Evolutionary conservation across 176 grass and related monocot species (phyloP).

Genomic region (Metroxylon sagu): DNA sequence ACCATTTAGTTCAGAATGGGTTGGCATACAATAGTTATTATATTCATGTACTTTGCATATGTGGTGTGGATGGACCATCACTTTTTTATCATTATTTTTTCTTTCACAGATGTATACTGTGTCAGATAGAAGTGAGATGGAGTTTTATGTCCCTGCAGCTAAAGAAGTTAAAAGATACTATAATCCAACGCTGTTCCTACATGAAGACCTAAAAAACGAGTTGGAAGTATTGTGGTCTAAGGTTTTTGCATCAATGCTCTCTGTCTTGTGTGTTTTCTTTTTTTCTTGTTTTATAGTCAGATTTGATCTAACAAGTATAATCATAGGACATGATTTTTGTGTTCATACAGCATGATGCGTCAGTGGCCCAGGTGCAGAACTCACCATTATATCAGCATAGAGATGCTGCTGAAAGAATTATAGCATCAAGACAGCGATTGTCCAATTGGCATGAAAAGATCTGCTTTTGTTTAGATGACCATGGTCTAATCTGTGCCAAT

Average conservation of each 20-base stretch:
- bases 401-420: slow-evolving; percentile 54
- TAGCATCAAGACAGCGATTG: slow-evolving; percentile 48
- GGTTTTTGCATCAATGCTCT: slow-evolving; percentile 20
- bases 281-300: background rate
- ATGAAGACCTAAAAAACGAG: slow-evolving; percentile 51
- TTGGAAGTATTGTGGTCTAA: slow-evolving; percentile 30
- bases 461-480: slow-evolving; percentile 60
- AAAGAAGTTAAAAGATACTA: slow-evolving; percentile 70
- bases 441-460: slow-evolving; percentile 51
- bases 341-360: slow-evolving; percentile 49
- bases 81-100: background rate
- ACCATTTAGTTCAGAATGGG: too few species aligned
- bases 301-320: background rate
- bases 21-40: too few species aligned
- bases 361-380: slow-evolving; percentile 42
- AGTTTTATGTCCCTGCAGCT: slow-evolving; percentile 55
- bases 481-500: slow-evolving; percentile 67
- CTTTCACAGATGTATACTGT: slow-evolving; percentile 58
- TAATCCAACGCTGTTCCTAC: slow-evolving; percentile 33
- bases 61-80: too few species aligned
- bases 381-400: slow-evolving; percentile 27
- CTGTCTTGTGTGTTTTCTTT: background rate
- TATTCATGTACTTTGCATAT: too few species aligned
- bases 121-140: slow-evolving; percentile 60
- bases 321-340: background rate